Evolutionary conservation across 1,139 yeast genomes (phyloP).

Genomic region (Pichia sp.): DNA sequence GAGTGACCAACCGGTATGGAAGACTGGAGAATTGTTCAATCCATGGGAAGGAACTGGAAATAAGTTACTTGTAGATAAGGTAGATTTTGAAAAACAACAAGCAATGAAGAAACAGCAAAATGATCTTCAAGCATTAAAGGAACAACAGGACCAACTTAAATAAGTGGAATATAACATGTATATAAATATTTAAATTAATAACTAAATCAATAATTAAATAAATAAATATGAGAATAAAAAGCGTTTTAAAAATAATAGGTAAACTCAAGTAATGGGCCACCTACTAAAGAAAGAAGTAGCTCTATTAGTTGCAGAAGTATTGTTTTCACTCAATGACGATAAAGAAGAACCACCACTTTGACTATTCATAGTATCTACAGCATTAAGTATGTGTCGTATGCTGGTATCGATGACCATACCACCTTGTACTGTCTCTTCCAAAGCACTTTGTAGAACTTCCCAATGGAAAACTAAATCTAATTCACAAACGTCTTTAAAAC

Average conservation of each 20-base stretch:
- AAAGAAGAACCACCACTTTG: too few relatives aligned
- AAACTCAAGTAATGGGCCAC: slow-evolving; percentile 21
- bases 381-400: slow-evolving; percentile 74
- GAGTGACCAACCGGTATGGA: slow-evolving; percentile 76
- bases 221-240: too few relatives aligned
- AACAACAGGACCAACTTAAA: slow-evolving; percentile 27
- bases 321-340: too few relatives aligned
- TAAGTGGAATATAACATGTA: slow-evolving; percentile 3
- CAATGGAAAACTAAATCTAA: slow-evolving; percentile 93
- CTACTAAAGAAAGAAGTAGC: slow-evolving; percentile 17
- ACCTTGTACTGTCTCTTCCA: slow-evolving; percentile 92
- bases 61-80: slow-evolving; percentile 40
- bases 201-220: too few relatives aligned
- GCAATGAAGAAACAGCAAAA: slow-evolving; percentile 42
- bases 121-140: slow-evolving; percentile 41
- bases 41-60: slow-evolving; percentile 50
- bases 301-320: neutral
- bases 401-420: slow-evolving; percentile 99
- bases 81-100: slow-evolving; percentile 41
- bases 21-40: slow-evolving; percentile 59
- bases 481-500: slow-evolving; percentile 93
- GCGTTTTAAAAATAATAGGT: too few relatives aligned
- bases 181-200: too few relatives aligned
- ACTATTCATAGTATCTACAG: slow-evolving; percentile 58
- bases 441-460: slow-evolving; percentile 90